Conservation (phyloP, 805 yeast species). For the Ogataea saltuana region DNA sequence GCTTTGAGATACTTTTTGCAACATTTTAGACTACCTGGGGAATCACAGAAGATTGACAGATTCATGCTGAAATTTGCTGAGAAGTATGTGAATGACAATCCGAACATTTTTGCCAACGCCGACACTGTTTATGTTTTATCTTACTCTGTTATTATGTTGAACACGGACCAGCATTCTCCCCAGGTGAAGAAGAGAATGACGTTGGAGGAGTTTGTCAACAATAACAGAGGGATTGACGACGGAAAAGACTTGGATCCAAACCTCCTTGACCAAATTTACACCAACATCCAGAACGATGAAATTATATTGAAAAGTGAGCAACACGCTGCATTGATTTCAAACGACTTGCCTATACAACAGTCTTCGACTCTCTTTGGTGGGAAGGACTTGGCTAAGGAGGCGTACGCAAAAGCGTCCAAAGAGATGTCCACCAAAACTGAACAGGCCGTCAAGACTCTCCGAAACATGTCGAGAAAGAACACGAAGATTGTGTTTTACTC, state of each 20-base stretch:
- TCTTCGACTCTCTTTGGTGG: conserved; percentile 57
- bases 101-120: conserved; percentile 83
- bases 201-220: conserved; percentile 77
- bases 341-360: conserved; percentile 45
- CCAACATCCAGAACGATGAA: conserved; percentile 81
- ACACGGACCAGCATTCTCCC: conserved; percentile 90
- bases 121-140: conserved; percentile 92
- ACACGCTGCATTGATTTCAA: conserved; percentile 82
- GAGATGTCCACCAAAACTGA: conserved; percentile 92
- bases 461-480: conserved; percentile 47
- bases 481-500: conserved; percentile 61
- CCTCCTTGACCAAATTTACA: conserved; percentile 63
- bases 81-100: conserved; percentile 84
- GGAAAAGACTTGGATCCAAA: conserved; percentile 81
- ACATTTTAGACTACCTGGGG: conserved; percentile 93
- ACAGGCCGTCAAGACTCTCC: conserved; percentile 68
- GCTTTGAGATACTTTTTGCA: conserved; percentile 86
- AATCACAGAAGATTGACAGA: conserved; percentile 95
- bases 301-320: conserved; percentile 92
- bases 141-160: conserved; percentile 87
- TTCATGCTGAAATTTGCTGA: conserved; percentile 97
- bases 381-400: conserved; percentile 71
- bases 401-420: conserved; percentile 87
- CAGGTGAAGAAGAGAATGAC: conserved; percentile 89
- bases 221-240: conserved; percentile 91